A percentile compares a stretch with the other conserved stretches of the same genome.
Evolutionary conservation across 78 protist species (phyloP).

Genomic region (Anaeramoeba ignava): DNA sequence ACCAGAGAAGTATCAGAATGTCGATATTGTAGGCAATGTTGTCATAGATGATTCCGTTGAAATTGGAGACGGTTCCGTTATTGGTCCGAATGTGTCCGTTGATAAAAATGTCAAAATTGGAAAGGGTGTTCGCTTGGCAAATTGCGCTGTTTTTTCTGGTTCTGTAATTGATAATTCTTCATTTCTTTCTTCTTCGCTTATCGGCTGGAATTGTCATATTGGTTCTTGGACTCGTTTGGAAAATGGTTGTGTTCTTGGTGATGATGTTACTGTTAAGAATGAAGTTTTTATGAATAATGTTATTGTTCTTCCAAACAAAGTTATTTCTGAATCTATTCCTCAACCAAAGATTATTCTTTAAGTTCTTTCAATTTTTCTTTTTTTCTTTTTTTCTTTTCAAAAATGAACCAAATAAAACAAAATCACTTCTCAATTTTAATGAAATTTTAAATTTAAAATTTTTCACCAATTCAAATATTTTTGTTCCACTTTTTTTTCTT

Average conservation of each 20-base stretch:
- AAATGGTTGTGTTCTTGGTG: conserved; percentile 66
- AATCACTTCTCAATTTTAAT: too few species aligned
- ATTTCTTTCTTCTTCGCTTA: conserved; percentile 47
- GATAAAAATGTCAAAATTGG: conserved; percentile 66
- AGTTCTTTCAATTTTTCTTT: not conserved
- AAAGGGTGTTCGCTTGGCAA: conserved; percentile 44
- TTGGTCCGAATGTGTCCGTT: conserved; percentile 17
- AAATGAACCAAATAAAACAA: too few species aligned
- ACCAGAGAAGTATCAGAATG: not conserved
- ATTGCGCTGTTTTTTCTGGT: conserved; percentile 45
- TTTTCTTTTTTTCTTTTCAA: not conserved
- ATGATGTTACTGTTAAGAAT: conserved; percentile 63
- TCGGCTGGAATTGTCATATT: conserved; percentile 75
- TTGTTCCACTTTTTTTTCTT: too few species aligned
- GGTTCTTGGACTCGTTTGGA: conserved; percentile 75
- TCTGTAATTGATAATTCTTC: conserved; percentile 29
- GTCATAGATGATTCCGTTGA: conserved; percentile 6
- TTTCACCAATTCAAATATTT: too few species aligned
- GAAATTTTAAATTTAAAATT: too few species aligned
- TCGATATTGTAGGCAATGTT: conserved; percentile 15
- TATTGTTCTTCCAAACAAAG: conserved; percentile 73
- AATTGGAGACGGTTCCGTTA: not conserved
- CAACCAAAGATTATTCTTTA: conserved; percentile 64
- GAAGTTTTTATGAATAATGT: conserved; percentile 76
- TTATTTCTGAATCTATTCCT: conserved; percentile 28